Conservation (phyloP, 2,329 filamentous ascomycete species). For the Colletotrichum sp. region DNA sequence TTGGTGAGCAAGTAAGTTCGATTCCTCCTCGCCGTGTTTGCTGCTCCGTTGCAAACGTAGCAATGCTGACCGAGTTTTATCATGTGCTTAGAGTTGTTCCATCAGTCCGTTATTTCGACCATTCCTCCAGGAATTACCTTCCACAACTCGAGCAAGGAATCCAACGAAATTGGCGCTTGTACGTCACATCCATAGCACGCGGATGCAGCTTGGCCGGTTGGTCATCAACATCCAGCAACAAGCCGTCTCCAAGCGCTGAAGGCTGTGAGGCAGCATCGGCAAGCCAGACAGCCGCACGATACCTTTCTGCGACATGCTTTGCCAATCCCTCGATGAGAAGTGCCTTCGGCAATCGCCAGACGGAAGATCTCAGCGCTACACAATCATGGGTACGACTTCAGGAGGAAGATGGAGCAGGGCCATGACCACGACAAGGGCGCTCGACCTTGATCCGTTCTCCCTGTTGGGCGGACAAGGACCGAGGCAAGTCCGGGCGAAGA, state of each 20-base stretch:
- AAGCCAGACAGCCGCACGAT: neutral
- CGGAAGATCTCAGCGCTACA: neutral
- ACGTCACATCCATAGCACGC: neutral
- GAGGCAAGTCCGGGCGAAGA: neutral
- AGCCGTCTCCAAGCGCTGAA: neutral
- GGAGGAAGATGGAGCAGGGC: neutral
- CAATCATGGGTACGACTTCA: neutral
- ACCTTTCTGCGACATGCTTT: neutral
- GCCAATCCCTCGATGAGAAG: neutral
- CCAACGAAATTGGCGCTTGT: neutral
- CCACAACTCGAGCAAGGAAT: neutral
- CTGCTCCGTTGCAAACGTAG: neutral
- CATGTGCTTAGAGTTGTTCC: neutral
- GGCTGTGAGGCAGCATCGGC: neutral
- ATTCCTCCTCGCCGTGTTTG: neutral
- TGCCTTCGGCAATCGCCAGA: neutral
- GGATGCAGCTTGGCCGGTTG: neutral
- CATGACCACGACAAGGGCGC: neutral
- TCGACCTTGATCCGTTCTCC: neutral
- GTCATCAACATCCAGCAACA: neutral
- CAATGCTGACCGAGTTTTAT: neutral
- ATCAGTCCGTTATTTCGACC: neutral
- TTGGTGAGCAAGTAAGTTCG: neutral
- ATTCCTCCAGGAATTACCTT: neutral
- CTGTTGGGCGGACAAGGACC: neutral